Evolutionary conservation across 2,329 filamentous ascomycete genomes (phyloP), one percentile per base, ranked within the genome.

Genomic region (Alternaria arborescens): DNA sequence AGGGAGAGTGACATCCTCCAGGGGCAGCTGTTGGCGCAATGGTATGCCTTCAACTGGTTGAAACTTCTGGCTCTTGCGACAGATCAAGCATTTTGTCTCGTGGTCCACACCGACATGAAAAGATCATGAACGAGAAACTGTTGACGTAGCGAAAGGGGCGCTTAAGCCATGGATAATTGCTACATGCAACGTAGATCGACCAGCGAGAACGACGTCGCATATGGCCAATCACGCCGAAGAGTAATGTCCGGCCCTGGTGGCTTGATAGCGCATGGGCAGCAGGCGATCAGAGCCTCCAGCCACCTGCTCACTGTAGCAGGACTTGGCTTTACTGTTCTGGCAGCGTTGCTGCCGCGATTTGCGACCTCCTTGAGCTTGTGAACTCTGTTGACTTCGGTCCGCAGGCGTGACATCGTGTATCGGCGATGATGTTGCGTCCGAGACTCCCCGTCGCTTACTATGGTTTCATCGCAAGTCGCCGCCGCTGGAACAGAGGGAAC

Each of bases 401-500:
- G 53, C 28, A 51, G 41, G 30, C 32, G 58, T 46, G 46, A 36
- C 32, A 36, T 50, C 8, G 30, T 36, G 20, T 24, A 61, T 62
- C 48, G 62, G 70, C 72, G 69, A 66, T 66, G 76, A 71, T 61
- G 66, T 72, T 72, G 63, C 47, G 54, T 60, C 63, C 71, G 71
- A 75, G 68, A 72, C 72, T 71, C 22, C 59, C 44, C 52, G 38
- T 44, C 48, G 58, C 54, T 55, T 63, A 66, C 44, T 55, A 56
- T 61, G 55, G 73, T 77, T 75, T 77, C 74, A 74, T 68, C 56
- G 58, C 62, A 61, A 30, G 65, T 55, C 62, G 52, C 61, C 64
- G 51, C 61, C 50, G 70, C 64, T 71, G 62, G 64, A 62, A 60
- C 62, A 52, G 62, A 68, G 70, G 58, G 59, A 61, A 69, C 65